Percentiles rank a stretch among this genome's conserved stretches.
phyloP scores from a whole-genome alignment of 441 rosid genomes.

The Lagerstroemia fauriei region DNA sequence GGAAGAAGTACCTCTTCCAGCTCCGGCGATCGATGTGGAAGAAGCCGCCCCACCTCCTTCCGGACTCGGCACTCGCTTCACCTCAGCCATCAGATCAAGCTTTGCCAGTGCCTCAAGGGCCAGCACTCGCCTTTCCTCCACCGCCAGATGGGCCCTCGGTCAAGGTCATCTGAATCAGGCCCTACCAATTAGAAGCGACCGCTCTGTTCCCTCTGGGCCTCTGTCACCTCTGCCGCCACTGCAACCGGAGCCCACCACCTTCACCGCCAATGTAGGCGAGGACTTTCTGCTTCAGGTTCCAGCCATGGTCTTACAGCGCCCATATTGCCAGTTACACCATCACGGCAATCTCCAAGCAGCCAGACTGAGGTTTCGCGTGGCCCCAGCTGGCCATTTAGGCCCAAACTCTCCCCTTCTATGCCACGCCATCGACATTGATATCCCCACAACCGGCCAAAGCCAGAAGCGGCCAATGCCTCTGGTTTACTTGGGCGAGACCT shows the following conservation, averaged over 20 bases:
- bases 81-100: no score
- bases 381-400: neutral
- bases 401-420: neutral
- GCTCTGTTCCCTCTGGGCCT: neutral
- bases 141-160: no score
- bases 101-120: no score
- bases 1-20: no score
- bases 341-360: neutral
- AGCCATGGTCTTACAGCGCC: neutral
- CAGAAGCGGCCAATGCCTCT: neutral
- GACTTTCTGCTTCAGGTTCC: neutral
- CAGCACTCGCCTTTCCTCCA: no score
- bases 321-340: neutral
- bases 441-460: neutral
- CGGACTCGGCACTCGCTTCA: no score
- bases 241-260: neutral
- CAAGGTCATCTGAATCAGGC: no score
- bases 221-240: neutral
- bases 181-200: no score
- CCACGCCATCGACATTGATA: neutral
- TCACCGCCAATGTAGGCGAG: neutral
- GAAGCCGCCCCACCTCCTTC: no score
- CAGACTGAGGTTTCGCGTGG: neutral
- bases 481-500: neutral
- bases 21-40: no score